Evolutionary conservation across 352 stramenopile genomes (phyloP), one percentile per base, ranked within the genome.

Genomic region (Pythium utonaiense): DNA sequence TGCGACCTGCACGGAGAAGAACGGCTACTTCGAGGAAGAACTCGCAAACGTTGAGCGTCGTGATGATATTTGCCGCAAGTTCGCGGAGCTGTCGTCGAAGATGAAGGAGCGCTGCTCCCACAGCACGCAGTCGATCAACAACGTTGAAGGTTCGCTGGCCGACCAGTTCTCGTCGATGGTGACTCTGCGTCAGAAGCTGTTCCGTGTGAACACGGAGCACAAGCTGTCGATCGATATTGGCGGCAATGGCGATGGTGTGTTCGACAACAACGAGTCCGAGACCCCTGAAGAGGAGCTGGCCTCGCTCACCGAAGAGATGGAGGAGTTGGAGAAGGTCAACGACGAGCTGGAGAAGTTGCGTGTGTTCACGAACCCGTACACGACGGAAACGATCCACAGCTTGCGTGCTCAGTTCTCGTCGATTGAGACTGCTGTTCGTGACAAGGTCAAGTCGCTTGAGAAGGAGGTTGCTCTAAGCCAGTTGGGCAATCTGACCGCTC

Each of bases 321-420:
- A 94, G 24, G 75, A 80, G 57, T 67, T 96, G 3, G 86, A 97
- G 60, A 71, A 80, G 50, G 82, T 96, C 41, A 91, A 87, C 57
- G 83, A 96, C 10, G 71, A 89, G 59, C 66, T 95, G 47, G 85
- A 95, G 63, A 65, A 67, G 2, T 72, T 95, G n/a, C 72, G 84
- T 55, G 86, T 97, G 52, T 91, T 95, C 62, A 75, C 86, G 34
- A 97, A 97, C 78, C 78, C 83, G 16, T 94, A 92, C 65, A 96
- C 89, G 33, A 93, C 84, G 12, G 85, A 97, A 53, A 97, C 88
- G 21, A 95, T 97, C 59, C 90, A 95, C 57, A 83, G 75, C 17
- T 71, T 96, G 24, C 86, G 88, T 41, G 85, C 86, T 4, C 79
- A 93, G 64, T 95, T 90, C 67, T 75, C 78, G n/a, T 91, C 83